A percentile compares a stretch with the other conserved stretches of the same genome.
phyloP scores from a whole-genome alignment of 2,329 filamentous ascomycete genomes.

The Septoria petroselini region DNA sequence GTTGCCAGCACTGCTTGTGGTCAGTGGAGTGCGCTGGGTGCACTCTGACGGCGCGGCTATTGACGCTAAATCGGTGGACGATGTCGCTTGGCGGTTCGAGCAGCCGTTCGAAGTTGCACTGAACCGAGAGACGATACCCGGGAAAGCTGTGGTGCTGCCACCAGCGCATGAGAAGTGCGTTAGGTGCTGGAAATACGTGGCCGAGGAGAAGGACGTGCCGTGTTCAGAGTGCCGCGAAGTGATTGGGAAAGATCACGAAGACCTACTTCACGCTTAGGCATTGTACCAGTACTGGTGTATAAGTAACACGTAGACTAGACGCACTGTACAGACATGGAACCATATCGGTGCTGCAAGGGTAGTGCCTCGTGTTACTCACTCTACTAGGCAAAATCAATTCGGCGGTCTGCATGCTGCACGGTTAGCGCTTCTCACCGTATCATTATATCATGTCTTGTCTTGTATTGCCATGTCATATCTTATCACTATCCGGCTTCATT shows the following conservation, averaged over 20 bases:
- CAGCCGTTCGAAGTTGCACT: conserved; percentile 41
- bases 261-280: background rate
- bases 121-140: conserved; percentile 16
- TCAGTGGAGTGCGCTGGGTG: conserved; percentile 39
- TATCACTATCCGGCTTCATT: too few species aligned
- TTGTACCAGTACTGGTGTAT: background rate
- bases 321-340: too few species aligned
- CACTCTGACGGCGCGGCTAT: conserved; percentile 14
- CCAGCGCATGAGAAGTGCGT: conserved; percentile 67
- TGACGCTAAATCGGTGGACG: conserved; percentile 19
- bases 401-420: too few species aligned
- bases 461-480: too few species aligned
- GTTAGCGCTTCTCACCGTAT: too few species aligned
- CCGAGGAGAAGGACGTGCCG: conserved; percentile 59
- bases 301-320: conserved; percentile 2
- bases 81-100: conserved; percentile 44
- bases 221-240: conserved; percentile 72
- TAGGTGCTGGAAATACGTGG: conserved; percentile 84
- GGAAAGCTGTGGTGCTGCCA: conserved; percentile 38
- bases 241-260: conserved; percentile 42
- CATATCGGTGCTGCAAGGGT: too few species aligned
- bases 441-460: too few species aligned
- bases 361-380: too few species aligned
- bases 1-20: conserved; percentile 44
- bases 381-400: too few species aligned